phyloP scores from a whole-genome alignment of 1,139 yeast species.

The Pichia sp. region DNA sequence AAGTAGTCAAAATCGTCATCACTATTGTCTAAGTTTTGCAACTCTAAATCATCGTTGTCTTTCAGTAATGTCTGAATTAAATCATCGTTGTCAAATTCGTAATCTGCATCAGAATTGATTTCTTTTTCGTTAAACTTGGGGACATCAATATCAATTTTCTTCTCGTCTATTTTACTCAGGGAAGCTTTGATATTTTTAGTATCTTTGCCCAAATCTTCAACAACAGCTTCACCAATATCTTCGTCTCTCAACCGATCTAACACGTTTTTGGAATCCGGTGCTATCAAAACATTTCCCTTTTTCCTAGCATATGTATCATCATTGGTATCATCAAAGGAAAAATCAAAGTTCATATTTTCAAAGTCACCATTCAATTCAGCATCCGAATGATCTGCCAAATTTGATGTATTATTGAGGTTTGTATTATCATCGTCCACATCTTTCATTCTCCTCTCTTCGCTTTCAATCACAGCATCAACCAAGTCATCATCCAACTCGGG shows the following conservation, averaged over 20 bases:
- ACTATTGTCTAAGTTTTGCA: conserved; percentile 47
- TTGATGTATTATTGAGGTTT: conserved; percentile 9
- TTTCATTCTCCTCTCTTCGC: conserved; percentile 28
- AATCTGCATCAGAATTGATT: conserved; percentile 60
- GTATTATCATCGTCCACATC: conserved; percentile 15
- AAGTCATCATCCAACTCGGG: conserved; percentile 31
- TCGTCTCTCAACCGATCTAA: conserved; percentile 34
- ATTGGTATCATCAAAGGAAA: conserved; percentile 47
- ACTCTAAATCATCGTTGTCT: conserved; percentile 55
- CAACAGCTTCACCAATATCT: conserved; percentile 67
- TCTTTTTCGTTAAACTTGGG: conserved; percentile 53
- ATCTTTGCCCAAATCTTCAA: conserved; percentile 9
- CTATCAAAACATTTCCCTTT: conserved; percentile 20
- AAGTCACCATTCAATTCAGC: conserved; percentile 23
- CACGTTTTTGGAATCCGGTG: conserved; percentile 31
- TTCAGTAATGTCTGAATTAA: conserved; percentile 65
- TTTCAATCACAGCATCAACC: conserved; percentile 30
- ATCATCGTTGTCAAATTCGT: conserved; percentile 70
- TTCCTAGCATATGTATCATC: conserved; percentile 26
- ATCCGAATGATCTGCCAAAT: conserved; percentile 14
- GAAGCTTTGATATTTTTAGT: not conserved
- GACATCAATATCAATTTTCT: conserved; percentile 35
- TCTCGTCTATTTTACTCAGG: conserved; percentile 16
- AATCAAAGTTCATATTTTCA: conserved; percentile 50
- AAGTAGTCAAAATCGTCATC: conserved; percentile 52